These are phyloP conservation scores for Flueggea neowawraea DNA, from an alignment of 441 rosid species.

Conservation along the genomic window DNA sequence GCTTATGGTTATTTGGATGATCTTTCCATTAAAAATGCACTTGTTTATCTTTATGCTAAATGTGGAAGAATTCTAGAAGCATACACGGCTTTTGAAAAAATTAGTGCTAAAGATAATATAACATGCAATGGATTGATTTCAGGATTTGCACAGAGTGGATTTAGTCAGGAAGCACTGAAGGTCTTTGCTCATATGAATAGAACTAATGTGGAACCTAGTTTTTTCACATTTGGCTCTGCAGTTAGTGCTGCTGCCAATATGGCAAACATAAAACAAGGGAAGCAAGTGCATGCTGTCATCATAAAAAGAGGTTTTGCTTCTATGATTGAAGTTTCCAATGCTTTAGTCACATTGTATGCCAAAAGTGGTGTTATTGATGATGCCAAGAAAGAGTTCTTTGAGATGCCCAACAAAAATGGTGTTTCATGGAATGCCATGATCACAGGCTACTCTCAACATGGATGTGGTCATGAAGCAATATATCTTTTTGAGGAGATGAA, in stretches of 20 bases:
- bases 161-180: slow-evolving; percentile 53
- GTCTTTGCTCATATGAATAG: slow-evolving; percentile 58
- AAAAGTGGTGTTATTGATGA: slow-evolving; percentile 78
- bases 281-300: slow-evolving; percentile 60
- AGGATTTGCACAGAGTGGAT: slow-evolving; percentile 81
- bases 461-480: slow-evolving; percentile 55
- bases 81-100: slow-evolving; percentile 57
- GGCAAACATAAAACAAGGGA: slow-evolving; percentile 82
- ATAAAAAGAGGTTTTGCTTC: slow-evolving; percentile 57
- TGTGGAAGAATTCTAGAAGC: slow-evolving; percentile 75
- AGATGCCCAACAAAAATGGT: slow-evolving; percentile 61
- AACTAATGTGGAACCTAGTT: slow-evolving; percentile 42
- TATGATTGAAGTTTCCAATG: slow-evolving; percentile 54
- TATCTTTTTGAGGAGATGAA: slow-evolving; percentile 73
- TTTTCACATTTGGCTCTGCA: slow-evolving; percentile 67
- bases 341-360: slow-evolving; percentile 73
- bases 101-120: slow-evolving; percentile 62
- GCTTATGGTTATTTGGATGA: slow-evolving; percentile 67
- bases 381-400: slow-evolving; percentile 53
- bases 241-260: slow-evolving; percentile 73
- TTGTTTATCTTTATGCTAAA: slow-evolving; percentile 79
- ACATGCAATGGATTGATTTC: slow-evolving; percentile 92
- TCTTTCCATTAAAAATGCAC: slow-evolving; percentile 73
- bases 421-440: slow-evolving; percentile 94
- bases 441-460: slow-evolving; percentile 82